Conservation (phyloP, 2,329 filamentous ascomycete genomes). For the Penicillium sp. region DNA sequence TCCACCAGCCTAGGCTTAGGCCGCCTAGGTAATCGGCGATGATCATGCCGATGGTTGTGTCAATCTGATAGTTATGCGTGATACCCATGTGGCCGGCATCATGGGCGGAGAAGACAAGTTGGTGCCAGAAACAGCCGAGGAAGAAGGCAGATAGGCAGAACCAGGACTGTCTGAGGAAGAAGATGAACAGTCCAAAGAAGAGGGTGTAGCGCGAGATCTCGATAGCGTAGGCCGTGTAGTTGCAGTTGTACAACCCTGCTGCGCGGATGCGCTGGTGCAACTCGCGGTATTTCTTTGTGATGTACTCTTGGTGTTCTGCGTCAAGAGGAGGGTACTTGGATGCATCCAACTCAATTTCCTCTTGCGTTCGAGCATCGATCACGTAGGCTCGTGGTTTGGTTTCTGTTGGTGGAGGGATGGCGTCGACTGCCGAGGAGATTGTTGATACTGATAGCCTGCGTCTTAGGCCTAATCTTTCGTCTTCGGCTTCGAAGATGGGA, state of each 20-base stretch:
- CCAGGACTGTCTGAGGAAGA: constrained; percentile 53
- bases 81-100: constrained; percentile 95
- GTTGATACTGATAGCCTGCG: constrained; percentile 26
- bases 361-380: constrained; percentile 62
- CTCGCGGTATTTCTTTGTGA: constrained; percentile 52
- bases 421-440: constrained; percentile 19
- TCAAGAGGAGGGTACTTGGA: constrained; percentile 72
- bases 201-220: constrained; percentile 60
- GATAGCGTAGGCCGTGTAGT: constrained; percentile 63
- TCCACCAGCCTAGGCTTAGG: constrained; percentile 90
- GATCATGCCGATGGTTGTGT: constrained; percentile 75
- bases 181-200: constrained; percentile 46
- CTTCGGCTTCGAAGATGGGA: constrained; percentile 47
- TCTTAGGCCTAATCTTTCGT: constrained; percentile 28
- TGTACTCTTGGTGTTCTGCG: constrained; percentile 58
- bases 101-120: constrained; percentile 81
- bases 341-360: constrained; percentile 64
- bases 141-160: constrained; percentile 61
- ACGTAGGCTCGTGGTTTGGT: constrained; percentile 46
- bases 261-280: constrained; percentile 36
- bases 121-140: constrained; percentile 80
- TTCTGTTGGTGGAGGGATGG: constrained; percentile 8
- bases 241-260: constrained; percentile 69
- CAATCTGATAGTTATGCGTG: constrained; percentile 73
- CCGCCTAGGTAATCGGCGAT: constrained; percentile 83